Evolutionary conservation across 495 filamentous ascomycete genomes (phyloP), one percentile per base, ranked within the genome.

Genomic region (Xylaria flabelliformis): DNA sequence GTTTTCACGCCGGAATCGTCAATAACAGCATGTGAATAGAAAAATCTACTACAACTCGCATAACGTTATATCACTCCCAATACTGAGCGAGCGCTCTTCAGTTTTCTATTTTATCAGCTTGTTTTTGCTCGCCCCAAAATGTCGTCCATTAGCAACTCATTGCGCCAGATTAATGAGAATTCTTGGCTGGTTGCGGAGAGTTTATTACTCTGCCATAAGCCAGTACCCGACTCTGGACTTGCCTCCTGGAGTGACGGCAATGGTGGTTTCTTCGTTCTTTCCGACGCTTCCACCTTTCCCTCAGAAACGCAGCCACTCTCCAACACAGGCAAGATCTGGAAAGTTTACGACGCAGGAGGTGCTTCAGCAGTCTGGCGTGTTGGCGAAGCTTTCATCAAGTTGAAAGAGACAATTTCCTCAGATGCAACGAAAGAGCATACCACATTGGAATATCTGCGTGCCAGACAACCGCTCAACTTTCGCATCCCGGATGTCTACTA

Each of bases 391-490:
- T 74, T 74, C 42, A 46, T 64, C 50, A 74, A 73, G 70, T 21
- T 69, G 66, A 44, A 59, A 62, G 39, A 62, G 26, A 51, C 36
- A 24, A 50, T 48, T 59, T 46, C 55, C 55, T 41, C 24, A 44
- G 26, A 69, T 59, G 51, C 72, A 51, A 74, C 72, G 69, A 65
- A 48, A 51, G 74, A 79, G 63, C 73, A 78, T 63, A 67, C 65
- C 69, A 76, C 75, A 39, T 69, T 74, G 50, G 29, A 67, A 41
- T 67, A 62, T 55, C 70, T 74, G 41, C 64, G 72, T 66, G 48
- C 55, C 55, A 74, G 65, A 55, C 55, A 63, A 34, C 53, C 50
- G 29, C 56, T 66, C 32, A 66, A 42, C 62, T 75, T 75, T 51
- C 34, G 64, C 41, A 62, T 66, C 51, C 74, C 73, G n/a, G 51